Conservation (phyloP, 2,329 filamentous ascomycete species). For the Neopestalotiopsis rosae region DNA sequence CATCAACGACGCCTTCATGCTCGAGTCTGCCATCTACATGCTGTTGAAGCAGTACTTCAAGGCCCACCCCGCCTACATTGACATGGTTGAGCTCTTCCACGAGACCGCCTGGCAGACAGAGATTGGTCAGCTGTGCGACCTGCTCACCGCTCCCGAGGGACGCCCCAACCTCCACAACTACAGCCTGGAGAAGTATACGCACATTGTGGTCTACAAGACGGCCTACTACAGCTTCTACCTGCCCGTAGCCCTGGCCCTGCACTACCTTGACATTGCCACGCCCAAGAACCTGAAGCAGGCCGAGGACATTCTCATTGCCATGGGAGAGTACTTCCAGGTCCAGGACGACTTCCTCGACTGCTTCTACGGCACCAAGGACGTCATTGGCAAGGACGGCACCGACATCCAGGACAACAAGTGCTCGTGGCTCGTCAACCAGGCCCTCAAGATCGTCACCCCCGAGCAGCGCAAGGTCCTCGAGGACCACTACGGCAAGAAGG, state of each 20-base stretch:
- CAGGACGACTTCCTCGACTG: slow-evolving; percentile 99
- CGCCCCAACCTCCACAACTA: slow-evolving; percentile 93
- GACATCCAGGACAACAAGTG: slow-evolving; percentile 99
- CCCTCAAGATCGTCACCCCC: slow-evolving; percentile 77
- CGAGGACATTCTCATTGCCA: slow-evolving; percentile 90
- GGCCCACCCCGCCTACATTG: slow-evolving; percentile 83
- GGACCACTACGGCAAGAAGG: slow-evolving; percentile 92
- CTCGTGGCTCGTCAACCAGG: slow-evolving; percentile 97
- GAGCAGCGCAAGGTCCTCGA: slow-evolving; percentile 90
- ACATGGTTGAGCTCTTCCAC: slow-evolving; percentile 95
- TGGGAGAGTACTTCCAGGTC: slow-evolving; percentile 99
- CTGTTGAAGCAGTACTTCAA: slow-evolving; percentile 95
- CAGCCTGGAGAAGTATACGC: slow-evolving; percentile 91
- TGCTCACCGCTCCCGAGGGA: slow-evolving; percentile 95
- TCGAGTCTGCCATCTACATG: slow-evolving; percentile 88
- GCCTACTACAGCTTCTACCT: slow-evolving; percentile 99
- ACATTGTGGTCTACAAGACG: slow-evolving; percentile 99
- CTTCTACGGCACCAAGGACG: slow-evolving; percentile 81
- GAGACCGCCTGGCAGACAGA: slow-evolving; percentile 94
- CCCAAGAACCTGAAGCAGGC: slow-evolving; percentile 88
- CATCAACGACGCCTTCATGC: slow-evolving; percentile 98
- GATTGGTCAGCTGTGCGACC: slow-evolving; percentile 90
- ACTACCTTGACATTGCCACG: slow-evolving; percentile 85
- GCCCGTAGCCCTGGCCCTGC: slow-evolving; percentile 87
- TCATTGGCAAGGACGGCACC: slow-evolving; percentile 98